Conservation (phyloP, 495 filamentous ascomycete species). For the Bryoglossum gracile region DNA sequence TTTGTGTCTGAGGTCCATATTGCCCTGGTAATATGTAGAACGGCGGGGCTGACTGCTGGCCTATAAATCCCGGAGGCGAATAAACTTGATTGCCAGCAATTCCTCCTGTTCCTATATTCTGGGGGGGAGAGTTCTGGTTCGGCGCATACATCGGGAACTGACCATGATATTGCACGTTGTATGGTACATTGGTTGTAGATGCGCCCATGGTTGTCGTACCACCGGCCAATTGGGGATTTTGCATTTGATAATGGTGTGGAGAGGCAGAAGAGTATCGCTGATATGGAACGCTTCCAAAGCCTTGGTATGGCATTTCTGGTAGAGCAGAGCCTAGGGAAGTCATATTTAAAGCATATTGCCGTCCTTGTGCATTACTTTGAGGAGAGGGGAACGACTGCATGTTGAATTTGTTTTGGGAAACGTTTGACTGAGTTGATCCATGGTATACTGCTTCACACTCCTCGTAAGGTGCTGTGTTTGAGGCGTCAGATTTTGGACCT, state of each 20-base stretch:
- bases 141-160: slow-evolving; percentile 17
- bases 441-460: not conserved
- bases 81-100: slow-evolving; percentile 15
- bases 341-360: slow-evolving; percentile 21
- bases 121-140: not conserved
- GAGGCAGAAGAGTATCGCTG: slow-evolving; percentile 38
- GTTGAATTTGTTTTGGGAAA: slow-evolving; percentile 2
- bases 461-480: not conserved
- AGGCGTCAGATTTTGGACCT: slow-evolving; percentile 3
- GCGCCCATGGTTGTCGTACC: slow-evolving; percentile 28
- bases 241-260: slow-evolving; percentile 35
- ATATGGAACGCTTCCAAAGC: slow-evolving; percentile 20
- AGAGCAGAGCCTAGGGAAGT: slow-evolving; percentile 13
- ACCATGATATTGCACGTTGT: slow-evolving; percentile 21
- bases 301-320: slow-evolving; percentile 18
- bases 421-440: not conserved
- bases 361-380: slow-evolving; percentile 1
- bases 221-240: slow-evolving; percentile 39
- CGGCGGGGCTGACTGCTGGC: slow-evolving; percentile 7
- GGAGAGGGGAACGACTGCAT: slow-evolving; percentile 5
- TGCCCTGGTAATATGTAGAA: slow-evolving; percentile 16
- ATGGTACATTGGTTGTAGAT: slow-evolving; percentile 36
- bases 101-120: not conserved
- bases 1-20: slow-evolving; percentile 11
- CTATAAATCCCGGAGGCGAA: slow-evolving; percentile 11